Base-by-base conservation (phyloP, 768 basidiomycete species). In the Tricholoma saponaceum region DNA sequence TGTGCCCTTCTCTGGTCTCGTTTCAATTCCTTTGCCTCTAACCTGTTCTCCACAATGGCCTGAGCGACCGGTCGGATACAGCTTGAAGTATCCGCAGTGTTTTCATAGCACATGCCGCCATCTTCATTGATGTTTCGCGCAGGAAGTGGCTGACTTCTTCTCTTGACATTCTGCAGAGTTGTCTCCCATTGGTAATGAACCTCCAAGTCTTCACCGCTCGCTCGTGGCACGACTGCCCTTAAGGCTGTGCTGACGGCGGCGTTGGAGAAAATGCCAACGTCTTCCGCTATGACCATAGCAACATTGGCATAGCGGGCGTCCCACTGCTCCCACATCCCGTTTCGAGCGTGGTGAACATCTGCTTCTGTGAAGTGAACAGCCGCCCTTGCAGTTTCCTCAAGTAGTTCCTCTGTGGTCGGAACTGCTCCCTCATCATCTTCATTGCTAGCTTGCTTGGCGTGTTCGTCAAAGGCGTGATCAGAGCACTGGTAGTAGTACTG, bases 401-500 rank as follows among this genome's bases (percentile, higher is more conserved):
- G 2, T 5, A 6, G 2, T 1, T 23, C 49, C n/a, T 23, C 51
- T 16, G 28, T 13, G 20, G 1, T 18, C 1, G 9, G 16, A 1
- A 37, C 35, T 37, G 1, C 6, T 1, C 2, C n/a, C 7, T 33
- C 22, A 8, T 13, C 30, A 20, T 1, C 33, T n/a, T 52, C 51
- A 13, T 12, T 12, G 13, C 14, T 23, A 1, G 12, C 7, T 32
- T 16, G 7, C 35, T 35, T 4, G 30, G 30, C 30, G 12, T 50
- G 44, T 5, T 37, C 26, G 1, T 28, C 44, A 14, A 12, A 13
- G 0, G 18, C 33, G 10, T 35, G 50, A 8, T 68, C 66, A 0
- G 56, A 43, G 35, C 68, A 68, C 28, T 75, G 67, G 56, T 75
- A 63, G 22, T 69, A 75, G 44, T 75, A 75, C 39, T 75, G 70